Conservation (phyloP, 352 stramenopile genomes). For the Globisporangium acanthophoron region DNA sequence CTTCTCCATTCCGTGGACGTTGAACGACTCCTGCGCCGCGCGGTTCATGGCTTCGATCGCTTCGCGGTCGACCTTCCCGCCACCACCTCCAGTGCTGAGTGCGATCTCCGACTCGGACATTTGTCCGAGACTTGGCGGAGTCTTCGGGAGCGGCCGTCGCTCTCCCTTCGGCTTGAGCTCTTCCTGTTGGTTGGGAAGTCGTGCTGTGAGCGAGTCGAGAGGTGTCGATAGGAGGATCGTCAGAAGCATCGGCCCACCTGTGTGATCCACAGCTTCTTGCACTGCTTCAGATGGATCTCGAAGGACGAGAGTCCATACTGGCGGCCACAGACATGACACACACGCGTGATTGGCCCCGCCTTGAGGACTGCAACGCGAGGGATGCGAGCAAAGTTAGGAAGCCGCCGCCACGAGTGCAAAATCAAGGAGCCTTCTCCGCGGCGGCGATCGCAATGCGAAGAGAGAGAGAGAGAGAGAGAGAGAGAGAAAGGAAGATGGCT, state of each 20-base stretch:
- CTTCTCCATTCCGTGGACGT: constrained; percentile 73
- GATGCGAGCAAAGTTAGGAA: no score
- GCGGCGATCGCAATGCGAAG: no score
- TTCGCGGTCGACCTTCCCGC: constrained; percentile 34
- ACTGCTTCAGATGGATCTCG: constrained; percentile 82
- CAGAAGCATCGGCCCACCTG: constrained; percentile 21
- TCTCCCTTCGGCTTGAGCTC: constrained; percentile 62
- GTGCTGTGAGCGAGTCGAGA: no score
- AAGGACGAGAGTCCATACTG: constrained; percentile 80
- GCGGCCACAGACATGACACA: constrained; percentile 74
- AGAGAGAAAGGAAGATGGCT: no score
- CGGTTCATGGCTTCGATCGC: constrained; percentile 67
- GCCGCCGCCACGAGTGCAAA: no score
- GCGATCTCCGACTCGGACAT: constrained; percentile 9
- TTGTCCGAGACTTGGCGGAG: constrained; percentile 38
- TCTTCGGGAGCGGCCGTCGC: constrained; percentile 58
- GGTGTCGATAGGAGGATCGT: no score
- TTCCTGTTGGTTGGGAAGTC: constrained; percentile 23
- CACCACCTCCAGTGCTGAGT: constrained; percentile 5
- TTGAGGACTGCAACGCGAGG: constrained; percentile 31
- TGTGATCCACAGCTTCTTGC: constrained; percentile 74
- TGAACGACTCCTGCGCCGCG: constrained; percentile 59
- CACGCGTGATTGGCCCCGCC: constrained; percentile 50
- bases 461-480: no score
- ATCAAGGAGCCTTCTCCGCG: no score